These are phyloP conservation scores for Chiua virens DNA, from an alignment of 768 basidiomycete genomes.

Conservation along the genomic window DNA sequence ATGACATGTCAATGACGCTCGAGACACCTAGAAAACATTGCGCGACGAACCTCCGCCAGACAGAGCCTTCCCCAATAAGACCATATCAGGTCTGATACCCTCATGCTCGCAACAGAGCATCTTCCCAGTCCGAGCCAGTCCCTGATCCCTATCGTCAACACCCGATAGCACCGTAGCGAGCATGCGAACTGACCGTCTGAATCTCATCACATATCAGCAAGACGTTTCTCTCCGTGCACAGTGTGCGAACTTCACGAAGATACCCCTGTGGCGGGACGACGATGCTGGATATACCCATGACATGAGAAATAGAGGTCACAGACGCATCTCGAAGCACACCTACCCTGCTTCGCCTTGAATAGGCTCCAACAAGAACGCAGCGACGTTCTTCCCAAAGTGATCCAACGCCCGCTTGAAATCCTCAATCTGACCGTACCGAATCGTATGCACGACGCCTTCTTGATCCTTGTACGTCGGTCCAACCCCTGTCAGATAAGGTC, in stretches of 20 bases:
- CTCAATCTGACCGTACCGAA: constrained; percentile 80
- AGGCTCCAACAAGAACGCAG: constrained; percentile 94
- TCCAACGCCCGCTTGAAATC: constrained; percentile 85
- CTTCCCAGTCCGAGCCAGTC: constrained; percentile 90
- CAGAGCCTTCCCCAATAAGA: constrained; percentile 94
- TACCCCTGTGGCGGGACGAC: constrained; percentile 91
- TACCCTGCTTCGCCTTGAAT: constrained; percentile 99
- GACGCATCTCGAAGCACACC: constrained; percentile 25
- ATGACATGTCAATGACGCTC: constrained; percentile 4
- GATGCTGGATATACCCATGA: constrained; percentile 52
- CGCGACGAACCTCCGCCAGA: constrained; percentile 80
- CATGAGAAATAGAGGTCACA: not conserved
- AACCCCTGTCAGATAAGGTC: constrained; percentile 84
- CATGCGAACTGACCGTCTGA: constrained; percentile 66
- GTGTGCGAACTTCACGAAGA: constrained; percentile 66
- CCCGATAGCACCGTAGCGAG: not conserved
- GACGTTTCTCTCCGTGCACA: constrained; percentile 92
- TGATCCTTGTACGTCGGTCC: constrained; percentile 74
- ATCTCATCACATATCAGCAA: constrained; percentile 98
- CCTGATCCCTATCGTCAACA: constrained; percentile 42
- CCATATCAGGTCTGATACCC: constrained; percentile 83
- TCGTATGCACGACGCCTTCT: constrained; percentile 47
- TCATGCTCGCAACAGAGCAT: constrained; percentile 92
- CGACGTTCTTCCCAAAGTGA: constrained; percentile 76
- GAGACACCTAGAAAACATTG: not conserved